Evolutionary conservation across 1,139 yeast species (phyloP), one percentile per base, ranked within the genome.

Genomic region (Saccharomyces pastorianus): DNA sequence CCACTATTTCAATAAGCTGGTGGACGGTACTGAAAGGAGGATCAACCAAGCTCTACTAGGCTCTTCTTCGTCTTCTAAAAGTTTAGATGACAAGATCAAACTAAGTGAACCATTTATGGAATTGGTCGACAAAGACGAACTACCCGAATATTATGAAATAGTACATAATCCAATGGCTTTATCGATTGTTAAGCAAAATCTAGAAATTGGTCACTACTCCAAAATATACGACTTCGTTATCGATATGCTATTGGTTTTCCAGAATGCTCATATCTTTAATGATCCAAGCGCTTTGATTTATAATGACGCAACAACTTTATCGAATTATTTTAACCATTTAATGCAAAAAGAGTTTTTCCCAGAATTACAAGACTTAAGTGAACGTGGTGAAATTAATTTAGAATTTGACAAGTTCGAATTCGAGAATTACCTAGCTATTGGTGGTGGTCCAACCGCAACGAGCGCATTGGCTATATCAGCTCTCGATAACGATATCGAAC

Each of bases 91-190:
- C 51, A 57, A 56, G n/a, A 54, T 64, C 23, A 73, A 74, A 38
- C 69, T 82, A 14, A 75, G 83, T 57, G 79, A 74, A 2, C 85
- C 87, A 0, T 83, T 82, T 60, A 64, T 81, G 70, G 84, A 82
- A 25, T 76, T 78, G 52, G 83, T 82, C 6, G 81, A 80, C 61
- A 74, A 73, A 23, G 76, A 75, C 4, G 77, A 75, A 56, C 78
- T 81, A 56, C 84, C 86, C 0, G 87, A 82, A 58, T 83, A 83
- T 66, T 77, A 77, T 63, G 76, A 76, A 55, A 72, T 79, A 13
- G 80, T 83, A 32, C 73, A 77, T 49, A 73, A 73, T 49, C 88
- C 88, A 25, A 81, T 83, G 58, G 78, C 87, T 0, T 76, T 83
- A 61, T 74, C 74, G 51, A 70, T 73, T 49, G 76, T 83, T 11